phyloP scores from a whole-genome alignment of 129 eudicot species.

The Ambrosia trifida region DNA sequence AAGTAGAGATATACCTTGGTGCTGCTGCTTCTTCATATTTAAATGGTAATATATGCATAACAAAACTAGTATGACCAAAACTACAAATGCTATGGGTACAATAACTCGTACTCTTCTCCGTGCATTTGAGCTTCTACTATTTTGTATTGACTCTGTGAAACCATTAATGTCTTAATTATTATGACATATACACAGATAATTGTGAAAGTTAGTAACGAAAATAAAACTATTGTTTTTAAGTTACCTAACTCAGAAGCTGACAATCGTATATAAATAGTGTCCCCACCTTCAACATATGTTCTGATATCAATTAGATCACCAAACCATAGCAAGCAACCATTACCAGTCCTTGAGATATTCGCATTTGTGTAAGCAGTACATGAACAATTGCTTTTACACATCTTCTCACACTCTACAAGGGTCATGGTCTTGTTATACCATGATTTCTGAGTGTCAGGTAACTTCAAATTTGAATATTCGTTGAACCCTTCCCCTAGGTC shows the following conservation, averaged over 20 bases:
- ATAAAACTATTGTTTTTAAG: neutral
- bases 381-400: too few relatives aligned
- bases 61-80: conserved; percentile 6
- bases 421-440: too few relatives aligned
- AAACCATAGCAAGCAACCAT: neutral
- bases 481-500: too few relatives aligned
- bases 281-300: neutral
- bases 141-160: neutral
- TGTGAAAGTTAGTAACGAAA: neutral
- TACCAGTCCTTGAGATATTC: too few relatives aligned
- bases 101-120: neutral
- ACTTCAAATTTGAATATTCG: too few relatives aligned
- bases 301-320: neutral
- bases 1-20: conserved; percentile 9
- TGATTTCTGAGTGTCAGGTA: too few relatives aligned
- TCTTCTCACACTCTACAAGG: too few relatives aligned
- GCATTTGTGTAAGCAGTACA: too few relatives aligned
- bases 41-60: conserved; percentile 3
- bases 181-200: neutral
- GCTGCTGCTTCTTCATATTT: conserved; percentile 1
- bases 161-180: neutral
- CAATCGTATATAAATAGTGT: neutral
- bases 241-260: neutral
- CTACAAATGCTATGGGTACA: conserved; percentile 2
- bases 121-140: conserved; percentile 15